A percentile compares a stretch with the other conserved stretches of the same genome.
Conservation (phyloP, 2,329 filamentous ascomycete genomes). For the Geosmithia putterillii region DNA sequence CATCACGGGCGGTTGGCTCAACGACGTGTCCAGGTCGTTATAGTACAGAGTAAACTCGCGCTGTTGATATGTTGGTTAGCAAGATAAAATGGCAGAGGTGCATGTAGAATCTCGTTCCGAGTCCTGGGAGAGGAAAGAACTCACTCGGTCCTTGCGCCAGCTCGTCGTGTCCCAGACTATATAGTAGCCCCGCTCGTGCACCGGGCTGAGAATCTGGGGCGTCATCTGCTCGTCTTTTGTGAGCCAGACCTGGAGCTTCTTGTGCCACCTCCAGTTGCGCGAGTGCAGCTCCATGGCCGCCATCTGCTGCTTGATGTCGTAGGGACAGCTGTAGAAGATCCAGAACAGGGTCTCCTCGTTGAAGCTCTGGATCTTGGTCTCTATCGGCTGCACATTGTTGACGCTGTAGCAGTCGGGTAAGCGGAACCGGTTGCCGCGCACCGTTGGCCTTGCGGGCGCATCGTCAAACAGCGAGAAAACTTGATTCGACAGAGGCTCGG, state of each 20-base stretch:
- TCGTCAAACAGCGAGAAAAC: conserved; percentile 51
- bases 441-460: conserved; percentile 41
- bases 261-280: conserved; percentile 58
- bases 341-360: conserved; percentile 58
- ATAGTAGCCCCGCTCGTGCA: conserved; percentile 53
- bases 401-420: conserved; percentile 57
- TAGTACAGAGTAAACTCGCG: conserved; percentile 50
- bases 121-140: conserved; percentile 11
- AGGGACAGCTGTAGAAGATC: conserved; percentile 57
- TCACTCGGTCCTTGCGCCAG: conserved; percentile 52
- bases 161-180: conserved; percentile 51
- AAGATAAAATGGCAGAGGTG: neutral
- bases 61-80: conserved; percentile 19
- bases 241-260: conserved; percentile 53
- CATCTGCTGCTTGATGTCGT: conserved; percentile 49
- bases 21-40: conserved; percentile 43
- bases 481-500: conserved; percentile 47
- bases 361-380: conserved; percentile 53
- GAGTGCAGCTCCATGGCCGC: conserved; percentile 52
- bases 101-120: neutral
- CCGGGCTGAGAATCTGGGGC: conserved; percentile 44
- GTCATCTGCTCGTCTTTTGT: conserved; percentile 57
- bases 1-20: conserved; percentile 17
- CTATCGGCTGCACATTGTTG: conserved; percentile 51
- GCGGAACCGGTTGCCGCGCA: conserved; percentile 36